phyloP scores from a whole-genome alignment of 2,329 filamentous ascomycete genomes.

The Nannizzia gypsea region DNA sequence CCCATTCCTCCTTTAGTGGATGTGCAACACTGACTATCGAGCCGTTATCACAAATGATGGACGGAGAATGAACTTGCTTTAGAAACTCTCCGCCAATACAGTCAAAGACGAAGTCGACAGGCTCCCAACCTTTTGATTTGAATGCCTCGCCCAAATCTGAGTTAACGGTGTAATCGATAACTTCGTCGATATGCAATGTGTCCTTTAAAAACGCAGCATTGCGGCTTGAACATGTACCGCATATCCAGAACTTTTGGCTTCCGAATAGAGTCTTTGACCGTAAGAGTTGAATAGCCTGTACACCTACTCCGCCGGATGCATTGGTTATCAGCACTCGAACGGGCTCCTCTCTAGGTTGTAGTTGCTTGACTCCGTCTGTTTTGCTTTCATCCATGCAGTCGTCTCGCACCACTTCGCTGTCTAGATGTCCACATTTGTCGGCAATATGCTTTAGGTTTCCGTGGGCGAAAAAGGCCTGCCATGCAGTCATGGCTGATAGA shows the following conservation, averaged over 20 bases:
- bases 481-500: constrained; percentile 30
- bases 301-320: constrained; percentile 26
- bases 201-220: constrained; percentile 21
- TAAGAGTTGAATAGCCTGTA: constrained; percentile 28
- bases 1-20: constrained; percentile 16
- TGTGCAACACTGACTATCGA: constrained; percentile 25
- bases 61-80: constrained; percentile 23
- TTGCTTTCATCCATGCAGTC: background rate
- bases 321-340: constrained; percentile 31
- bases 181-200: constrained; percentile 24
- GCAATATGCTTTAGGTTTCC: constrained; percentile 21
- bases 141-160: constrained; percentile 25
- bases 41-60: constrained; percentile 26
- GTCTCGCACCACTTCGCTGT: background rate
- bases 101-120: constrained; percentile 33
- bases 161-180: constrained; percentile 18
- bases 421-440: constrained; percentile 3
- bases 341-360: constrained; percentile 1
- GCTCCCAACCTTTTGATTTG: constrained; percentile 21
- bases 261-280: constrained; percentile 26
- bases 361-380: background rate
- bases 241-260: constrained; percentile 24
- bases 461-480: constrained; percentile 32
- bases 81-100: constrained; percentile 27
- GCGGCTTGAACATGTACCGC: constrained; percentile 23